Conservation (phyloP, 257 asterid genomes). For the Solanum pimpinellifolium region DNA sequence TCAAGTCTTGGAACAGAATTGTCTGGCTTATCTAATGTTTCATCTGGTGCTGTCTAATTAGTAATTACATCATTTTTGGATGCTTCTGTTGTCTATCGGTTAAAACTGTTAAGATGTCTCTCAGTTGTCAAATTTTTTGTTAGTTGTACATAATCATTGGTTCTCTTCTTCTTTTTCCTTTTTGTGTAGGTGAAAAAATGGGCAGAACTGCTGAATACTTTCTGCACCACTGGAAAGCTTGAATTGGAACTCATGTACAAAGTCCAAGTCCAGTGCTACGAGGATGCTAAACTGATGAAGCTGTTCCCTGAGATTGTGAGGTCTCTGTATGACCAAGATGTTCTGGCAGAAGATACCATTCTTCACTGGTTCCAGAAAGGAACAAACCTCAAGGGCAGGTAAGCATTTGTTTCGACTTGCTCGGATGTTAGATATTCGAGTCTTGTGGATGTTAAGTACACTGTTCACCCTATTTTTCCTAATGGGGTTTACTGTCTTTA, state of each 20-base stretch:
- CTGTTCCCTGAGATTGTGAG: slow-evolving; percentile 87
- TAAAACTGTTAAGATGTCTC: background rate
- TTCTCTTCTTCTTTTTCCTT: background rate
- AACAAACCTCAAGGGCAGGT: slow-evolving; percentile 93
- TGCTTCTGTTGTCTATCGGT: background rate
- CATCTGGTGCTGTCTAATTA: background rate
- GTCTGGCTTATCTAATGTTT: background rate
- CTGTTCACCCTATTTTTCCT: background rate
- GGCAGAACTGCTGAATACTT: slow-evolving; percentile 71
- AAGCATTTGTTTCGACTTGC: background rate
- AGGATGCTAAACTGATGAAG: slow-evolving; percentile 94
- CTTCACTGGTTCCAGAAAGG: slow-evolving; percentile 97
- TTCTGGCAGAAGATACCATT: slow-evolving; percentile 91
- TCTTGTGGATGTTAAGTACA: background rate
- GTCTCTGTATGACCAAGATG: slow-evolving; percentile 91
- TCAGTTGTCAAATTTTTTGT: background rate
- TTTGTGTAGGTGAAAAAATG: slow-evolving; percentile 67
- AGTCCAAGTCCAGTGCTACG: slow-evolving; percentile 93
- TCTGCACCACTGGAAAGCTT: slow-evolving; percentile 81
- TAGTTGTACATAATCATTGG: background rate
- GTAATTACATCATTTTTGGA: background rate
- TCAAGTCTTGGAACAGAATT: background rate
- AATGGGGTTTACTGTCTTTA: background rate
- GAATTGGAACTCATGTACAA: slow-evolving; percentile 92
- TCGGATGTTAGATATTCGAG: background rate